phyloP scores from a whole-genome alignment of 2,329 filamentous ascomycete genomes.

The Cadophora malorum region DNA sequence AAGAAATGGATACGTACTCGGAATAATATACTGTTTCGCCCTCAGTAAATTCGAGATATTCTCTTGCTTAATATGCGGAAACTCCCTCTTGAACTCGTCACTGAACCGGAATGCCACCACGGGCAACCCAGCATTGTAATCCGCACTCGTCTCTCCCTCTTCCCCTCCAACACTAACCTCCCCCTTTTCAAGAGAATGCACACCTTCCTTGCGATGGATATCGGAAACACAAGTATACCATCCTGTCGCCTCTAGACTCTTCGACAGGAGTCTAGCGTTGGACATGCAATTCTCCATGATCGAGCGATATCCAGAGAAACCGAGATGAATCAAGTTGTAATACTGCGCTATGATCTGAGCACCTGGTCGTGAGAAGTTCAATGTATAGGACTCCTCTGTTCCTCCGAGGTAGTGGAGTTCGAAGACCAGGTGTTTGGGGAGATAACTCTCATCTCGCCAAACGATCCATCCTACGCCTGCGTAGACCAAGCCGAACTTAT shows the following conservation, averaged over 20 bases:
- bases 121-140: slow-evolving; percentile 69
- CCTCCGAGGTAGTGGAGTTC: slow-evolving; percentile 73
- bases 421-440: slow-evolving; percentile 73
- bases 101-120: slow-evolving; percentile 72
- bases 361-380: slow-evolving; percentile 76
- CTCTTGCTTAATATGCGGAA: slow-evolving; percentile 68
- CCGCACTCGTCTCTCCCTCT: slow-evolving; percentile 59
- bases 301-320: slow-evolving; percentile 66
- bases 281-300: slow-evolving; percentile 71
- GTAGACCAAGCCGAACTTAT: slow-evolving; percentile 69
- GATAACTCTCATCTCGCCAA: slow-evolving; percentile 68
- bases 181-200: slow-evolving; percentile 46
- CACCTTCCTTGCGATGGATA: slow-evolving; percentile 65
- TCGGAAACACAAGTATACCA: slow-evolving; percentile 71
- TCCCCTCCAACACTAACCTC: slow-evolving; percentile 47
- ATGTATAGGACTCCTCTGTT: slow-evolving; percentile 72
- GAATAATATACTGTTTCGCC: slow-evolving; percentile 73
- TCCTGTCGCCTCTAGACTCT: slow-evolving; percentile 67
- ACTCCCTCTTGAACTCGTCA: slow-evolving; percentile 65
- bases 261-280: slow-evolving; percentile 69
- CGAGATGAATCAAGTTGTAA: slow-evolving; percentile 75
- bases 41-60: slow-evolving; percentile 66
- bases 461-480: slow-evolving; percentile 74
- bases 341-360: slow-evolving; percentile 75
- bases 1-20: slow-evolving; percentile 47